phyloP scores from a whole-genome alignment of 2,329 filamentous ascomycete genomes.

The Microsporum audouinii region DNA sequence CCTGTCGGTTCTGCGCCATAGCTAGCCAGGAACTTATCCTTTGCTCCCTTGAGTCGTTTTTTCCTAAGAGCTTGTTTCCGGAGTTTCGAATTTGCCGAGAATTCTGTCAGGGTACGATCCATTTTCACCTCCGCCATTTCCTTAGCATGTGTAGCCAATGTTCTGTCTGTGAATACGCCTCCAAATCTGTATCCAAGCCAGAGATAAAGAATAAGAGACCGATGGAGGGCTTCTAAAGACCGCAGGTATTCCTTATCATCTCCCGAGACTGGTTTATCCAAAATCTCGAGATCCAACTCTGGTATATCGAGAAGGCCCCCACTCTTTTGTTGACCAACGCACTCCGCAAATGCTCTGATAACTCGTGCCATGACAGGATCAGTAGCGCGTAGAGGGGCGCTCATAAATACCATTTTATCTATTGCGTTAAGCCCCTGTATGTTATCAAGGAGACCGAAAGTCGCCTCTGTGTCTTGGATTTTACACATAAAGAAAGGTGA shows the following conservation, averaged over 20 bases:
- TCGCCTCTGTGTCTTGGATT: constrained; percentile 49
- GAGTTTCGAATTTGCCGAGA: constrained; percentile 39
- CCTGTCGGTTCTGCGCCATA: background rate
- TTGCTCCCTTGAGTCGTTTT: background rate
- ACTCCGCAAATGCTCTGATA: constrained; percentile 53
- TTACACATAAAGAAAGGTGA: constrained; percentile 59
- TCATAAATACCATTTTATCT: constrained; percentile 66
- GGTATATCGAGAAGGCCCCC: constrained; percentile 62
- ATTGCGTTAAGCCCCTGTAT: constrained; percentile 54
- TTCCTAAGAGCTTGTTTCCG: constrained; percentile 20
- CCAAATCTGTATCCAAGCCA: constrained; percentile 88
- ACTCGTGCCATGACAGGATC: constrained; percentile 35
- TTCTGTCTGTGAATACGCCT: constrained; percentile 64
- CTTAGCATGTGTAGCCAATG: constrained; percentile 69
- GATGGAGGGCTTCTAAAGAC: constrained; percentile 66
- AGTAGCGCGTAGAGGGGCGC: constrained; percentile 54
- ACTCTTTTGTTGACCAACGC: constrained; percentile 55
- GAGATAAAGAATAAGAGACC: constrained; percentile 69
- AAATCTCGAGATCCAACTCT: constrained; percentile 58
- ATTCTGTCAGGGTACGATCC: constrained; percentile 47
- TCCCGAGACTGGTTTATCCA: constrained; percentile 46
- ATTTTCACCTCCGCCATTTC: constrained; percentile 65
- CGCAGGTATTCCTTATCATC: constrained; percentile 47
- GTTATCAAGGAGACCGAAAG: constrained; percentile 64
- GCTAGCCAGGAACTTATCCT: background rate